Base-by-base conservation (phyloP, 345 rosid genomes). In the Citrus sp. region DNA sequence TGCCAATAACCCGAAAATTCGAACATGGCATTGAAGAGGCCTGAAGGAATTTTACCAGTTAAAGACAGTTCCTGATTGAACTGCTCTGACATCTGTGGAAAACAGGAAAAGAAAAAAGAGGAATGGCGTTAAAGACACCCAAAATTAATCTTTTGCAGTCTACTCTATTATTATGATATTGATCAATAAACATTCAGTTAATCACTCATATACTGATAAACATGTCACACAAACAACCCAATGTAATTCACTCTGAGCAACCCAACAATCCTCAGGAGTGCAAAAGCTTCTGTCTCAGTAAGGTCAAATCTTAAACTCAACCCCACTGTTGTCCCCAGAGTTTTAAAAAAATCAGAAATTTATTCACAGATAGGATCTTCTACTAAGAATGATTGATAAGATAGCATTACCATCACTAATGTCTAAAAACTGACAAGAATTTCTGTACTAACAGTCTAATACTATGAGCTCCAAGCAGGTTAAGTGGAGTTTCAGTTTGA, bases 1-100 rank as follows among this genome's bases (percentile, higher is more conserved):
- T 93, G 97, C 99, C 98, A 95, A 84, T 90, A 87, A 76, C 97
- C 86, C 7, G 97, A 89, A 85, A 90, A 95, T 35, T 92, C 97
- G 80, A 92, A 95, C 99, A 92, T 91, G 19, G 93, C 70, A 80
- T 95, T 93, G 85, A 95, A 95, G 74, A 88, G 90, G 74, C 99
- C 99, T 0, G 98, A 93, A 2, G 99, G 99, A 72, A 93, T 92
- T 89, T 92, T 91, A 74, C 99, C 99, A 56, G 92, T 89, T 81
- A 92, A 74, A 78, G 97, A 91, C 74, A 91, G 80, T 76, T 93
- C 99, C 74, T 90, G 98, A 82, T 95, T 95, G 86, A 95, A 93
- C 81, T 93, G 97, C 90, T 93, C 99, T 30, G 99, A 88, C 99
- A 95, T 95, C 99, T 95, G 82, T 5, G 62, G 40, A 80, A 67